phyloP scores from a whole-genome alignment of 805 yeast species.

The Metschnikowia lachancei region DNA sequence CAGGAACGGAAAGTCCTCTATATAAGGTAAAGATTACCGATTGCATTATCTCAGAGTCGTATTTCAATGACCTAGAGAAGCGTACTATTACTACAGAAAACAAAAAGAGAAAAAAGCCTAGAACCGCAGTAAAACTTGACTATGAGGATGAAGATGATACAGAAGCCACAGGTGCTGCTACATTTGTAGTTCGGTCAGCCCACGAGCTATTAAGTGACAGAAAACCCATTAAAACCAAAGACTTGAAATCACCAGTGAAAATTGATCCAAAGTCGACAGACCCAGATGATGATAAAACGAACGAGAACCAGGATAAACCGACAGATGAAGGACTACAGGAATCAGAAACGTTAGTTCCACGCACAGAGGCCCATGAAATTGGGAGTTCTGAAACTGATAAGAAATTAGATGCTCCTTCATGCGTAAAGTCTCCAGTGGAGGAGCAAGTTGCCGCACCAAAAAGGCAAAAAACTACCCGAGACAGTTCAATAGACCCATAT shows the following conservation, averaged over 20 bases:
- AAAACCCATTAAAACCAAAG: slow-evolving; percentile 3
- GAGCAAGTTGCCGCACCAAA: neutral
- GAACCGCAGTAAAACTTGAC: slow-evolving; percentile 31
- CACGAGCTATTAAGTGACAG: slow-evolving; percentile 28
- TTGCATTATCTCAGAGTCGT: slow-evolving; percentile 44
- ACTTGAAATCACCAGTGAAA: neutral
- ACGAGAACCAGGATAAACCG: no score
- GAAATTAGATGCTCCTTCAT: neutral
- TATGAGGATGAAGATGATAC: slow-evolving; percentile 41
- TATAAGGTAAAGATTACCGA: slow-evolving; percentile 49
- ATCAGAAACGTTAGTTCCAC: neutral
- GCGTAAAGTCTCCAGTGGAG: neutral
- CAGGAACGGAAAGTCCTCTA: slow-evolving; percentile 41
- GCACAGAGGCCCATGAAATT: neutral
- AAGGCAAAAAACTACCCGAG: neutral
- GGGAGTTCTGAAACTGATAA: neutral
- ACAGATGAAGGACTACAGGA: no score
- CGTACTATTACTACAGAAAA: neutral
- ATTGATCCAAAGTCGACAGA: neutral
- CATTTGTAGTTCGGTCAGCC: slow-evolving; percentile 41
- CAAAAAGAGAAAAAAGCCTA: slow-evolving; percentile 23
- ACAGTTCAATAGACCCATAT: slow-evolving; percentile 12
- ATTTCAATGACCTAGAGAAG: slow-evolving; percentile 43
- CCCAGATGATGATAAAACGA: neutral
- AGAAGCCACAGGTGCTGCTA: slow-evolving; percentile 29